Base-by-base conservation (phyloP, 768 basidiomycete genomes). In the Russula griseocarnosa region DNA sequence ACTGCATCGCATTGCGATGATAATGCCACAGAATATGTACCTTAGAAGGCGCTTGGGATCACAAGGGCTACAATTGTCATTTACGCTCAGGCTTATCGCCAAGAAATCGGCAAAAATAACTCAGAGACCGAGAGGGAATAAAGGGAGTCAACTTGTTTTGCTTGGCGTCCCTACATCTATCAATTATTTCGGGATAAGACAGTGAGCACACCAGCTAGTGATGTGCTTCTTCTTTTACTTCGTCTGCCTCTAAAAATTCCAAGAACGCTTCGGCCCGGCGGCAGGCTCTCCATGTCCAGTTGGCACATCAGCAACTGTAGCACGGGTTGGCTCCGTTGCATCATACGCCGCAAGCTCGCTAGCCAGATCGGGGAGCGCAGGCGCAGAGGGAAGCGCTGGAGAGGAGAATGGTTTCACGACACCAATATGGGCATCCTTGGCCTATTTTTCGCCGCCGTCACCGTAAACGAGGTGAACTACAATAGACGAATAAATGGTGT, bases 371-470 rank as follows among this genome's bases (percentile, higher is more conserved):
- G 94, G 92, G 54, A 97, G 79, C 16, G 81, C 74, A 13, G 96
- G 95, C 2, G 85, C 75, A 62, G 85, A 80, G 57, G 96, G 97
- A 28, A 84, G 72, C 18, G 86, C 74, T 1, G 96, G 96, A 28
- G 85, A 75, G 36, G 85, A 74, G 82, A 88, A 96, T 57, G 83
- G 73, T 78, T 96, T 97, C 65, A 98, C 94, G 62, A 75, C 79
- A 61, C 91, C 92, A 70, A 93, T 85, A 74, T 94, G 92, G 58
- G 94, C 94, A 74, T 97, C 91, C 76, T 91, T 86, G 66, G 88
- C 84, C 95, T 98, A 70, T 13, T 53, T 32, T 46, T 62, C 22
- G 50, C 54, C 40, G 7, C 16, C 22, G 40, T 64, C n/a, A 18
- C 30, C 55, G 22, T 54, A 46, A 56, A 38, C 36, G 49, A 42